A percentile compares a stretch with the other conserved stretches of the same genome.
Conservation (phyloP, 441 rosid species). For the Syzygium syzygioides region DNA sequence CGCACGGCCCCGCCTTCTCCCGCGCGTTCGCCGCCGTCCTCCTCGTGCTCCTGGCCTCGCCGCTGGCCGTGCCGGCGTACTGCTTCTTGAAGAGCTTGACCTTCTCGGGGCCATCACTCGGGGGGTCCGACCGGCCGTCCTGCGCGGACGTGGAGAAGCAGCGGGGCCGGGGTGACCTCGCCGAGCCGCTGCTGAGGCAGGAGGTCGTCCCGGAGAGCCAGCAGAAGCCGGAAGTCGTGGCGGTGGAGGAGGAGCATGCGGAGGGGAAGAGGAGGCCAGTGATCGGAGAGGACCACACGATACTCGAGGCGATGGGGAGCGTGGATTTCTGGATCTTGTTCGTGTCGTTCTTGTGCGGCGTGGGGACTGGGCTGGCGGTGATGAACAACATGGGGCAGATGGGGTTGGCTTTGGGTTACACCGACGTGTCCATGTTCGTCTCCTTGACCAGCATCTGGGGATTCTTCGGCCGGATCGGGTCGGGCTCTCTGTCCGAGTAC, state of each 20-base stretch:
- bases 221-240: background rate
- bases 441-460: conserved; percentile 49
- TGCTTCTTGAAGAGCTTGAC: conserved; percentile 22
- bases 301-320: conserved; percentile 14
- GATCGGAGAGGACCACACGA: conserved; percentile 29
- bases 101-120: background rate
- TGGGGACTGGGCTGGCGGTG: conserved; percentile 41
- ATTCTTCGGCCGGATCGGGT: conserved; percentile 41
- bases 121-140: conserved; percentile 5
- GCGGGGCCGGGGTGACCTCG: background rate
- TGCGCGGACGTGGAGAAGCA: conserved; percentile 35
- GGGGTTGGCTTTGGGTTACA: conserved; percentile 36
- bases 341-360: conserved; percentile 35
- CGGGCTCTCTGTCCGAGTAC: conserved; percentile 39
- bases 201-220: background rate
- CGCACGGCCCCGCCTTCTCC: conserved; percentile 25
- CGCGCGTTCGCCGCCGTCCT: conserved; percentile 33
- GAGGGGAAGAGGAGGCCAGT: background rate
- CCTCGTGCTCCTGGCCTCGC: conserved; percentile 49
- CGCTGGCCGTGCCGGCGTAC: conserved; percentile 45
- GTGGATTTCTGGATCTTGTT: conserved; percentile 28
- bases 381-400: conserved; percentile 53
- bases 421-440: conserved; percentile 37
- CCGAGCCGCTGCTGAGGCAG: conserved; percentile 32
- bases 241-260: background rate